Percentiles rank a stretch among this genome's conserved stretches.
These are phyloP conservation scores for Kwoniella sp. DNA, from an alignment of 768 basidiomycete genomes.

Conservation along the genomic window DNA sequence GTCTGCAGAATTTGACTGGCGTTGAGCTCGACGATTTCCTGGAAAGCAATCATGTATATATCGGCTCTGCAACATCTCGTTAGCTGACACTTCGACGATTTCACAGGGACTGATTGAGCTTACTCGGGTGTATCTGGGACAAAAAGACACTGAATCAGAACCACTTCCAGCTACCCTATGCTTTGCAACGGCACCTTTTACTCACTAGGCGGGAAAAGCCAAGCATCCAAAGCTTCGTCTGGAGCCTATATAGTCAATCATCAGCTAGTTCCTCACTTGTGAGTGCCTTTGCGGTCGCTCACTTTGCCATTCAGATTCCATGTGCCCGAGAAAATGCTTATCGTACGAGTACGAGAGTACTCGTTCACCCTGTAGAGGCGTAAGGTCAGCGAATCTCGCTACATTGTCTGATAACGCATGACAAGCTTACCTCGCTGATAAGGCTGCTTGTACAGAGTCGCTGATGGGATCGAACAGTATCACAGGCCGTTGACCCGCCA, in stretches of 20 bases:
- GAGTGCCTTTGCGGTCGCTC: conserved; percentile 28
- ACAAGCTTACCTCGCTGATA: conserved; percentile 67
- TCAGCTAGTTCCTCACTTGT: conserved; percentile 4
- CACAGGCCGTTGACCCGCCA: conserved; percentile 82
- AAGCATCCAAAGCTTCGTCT: conserved; percentile 79
- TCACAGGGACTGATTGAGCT: conserved; percentile 31
- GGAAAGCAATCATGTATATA: conserved; percentile 86
- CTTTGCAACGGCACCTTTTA: not conserved
- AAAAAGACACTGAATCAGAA: too few species aligned
- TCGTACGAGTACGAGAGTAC: conserved; percentile 76
- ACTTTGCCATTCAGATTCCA: conserved; percentile 96
- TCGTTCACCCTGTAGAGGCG: conserved; percentile 65
- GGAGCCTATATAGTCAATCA: conserved; percentile 60
- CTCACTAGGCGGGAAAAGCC: conserved; percentile 85
- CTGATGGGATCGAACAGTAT: conserved; percentile 92
- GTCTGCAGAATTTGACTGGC: conserved; percentile 95
- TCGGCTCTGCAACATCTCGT: conserved; percentile 61
- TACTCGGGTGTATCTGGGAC: conserved; percentile 61
- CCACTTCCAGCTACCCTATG: not conserved
- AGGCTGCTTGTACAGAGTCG: conserved; percentile 73
- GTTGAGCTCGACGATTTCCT: conserved; percentile 97
- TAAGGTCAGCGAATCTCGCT: not conserved
- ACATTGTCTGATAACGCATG: not conserved
- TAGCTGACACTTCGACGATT: not conserved
- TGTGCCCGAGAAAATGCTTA: conserved; percentile 81